Percentiles rank a stretch among this genome's conserved stretches.
These are phyloP conservation scores for Gaertneriomyces sp. DNA, from an alignment of 192 early-diverging fungal genomes.

Conservation along the genomic window DNA sequence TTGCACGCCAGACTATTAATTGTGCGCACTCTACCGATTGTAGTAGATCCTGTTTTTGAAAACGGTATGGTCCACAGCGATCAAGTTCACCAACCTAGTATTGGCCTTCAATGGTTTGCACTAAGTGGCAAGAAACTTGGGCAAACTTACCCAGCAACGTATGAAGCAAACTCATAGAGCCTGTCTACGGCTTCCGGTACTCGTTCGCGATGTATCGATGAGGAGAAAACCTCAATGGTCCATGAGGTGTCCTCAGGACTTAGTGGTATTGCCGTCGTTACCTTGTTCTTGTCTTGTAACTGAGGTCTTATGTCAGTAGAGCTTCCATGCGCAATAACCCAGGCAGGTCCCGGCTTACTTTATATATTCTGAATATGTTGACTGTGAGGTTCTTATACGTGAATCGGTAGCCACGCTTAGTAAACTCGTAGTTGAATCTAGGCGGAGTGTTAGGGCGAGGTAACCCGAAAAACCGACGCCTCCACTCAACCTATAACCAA, in stretches of 20 bases:
- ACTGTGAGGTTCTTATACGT: constrained; percentile 54
- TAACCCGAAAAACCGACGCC: background rate
- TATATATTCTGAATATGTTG: constrained; percentile 58
- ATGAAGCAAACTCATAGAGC: constrained; percentile 43
- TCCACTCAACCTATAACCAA: constrained; percentile 63
- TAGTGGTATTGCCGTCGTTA: constrained; percentile 42
- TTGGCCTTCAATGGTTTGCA: background rate
- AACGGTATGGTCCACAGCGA: constrained; percentile 17
- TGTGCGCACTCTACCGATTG: background rate
- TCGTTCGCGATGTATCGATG: constrained; percentile 51
- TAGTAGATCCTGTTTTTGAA: constrained; percentile 23
- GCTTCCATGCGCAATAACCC: background rate
- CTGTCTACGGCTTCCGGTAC: constrained; percentile 50
- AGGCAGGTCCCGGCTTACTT: constrained; percentile 19
- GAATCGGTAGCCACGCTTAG: constrained; percentile 61
- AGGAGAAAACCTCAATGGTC: constrained; percentile 59
- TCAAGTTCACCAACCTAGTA: constrained; percentile 15
- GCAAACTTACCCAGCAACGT: constrained; percentile 21
- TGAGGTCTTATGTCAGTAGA: background rate
- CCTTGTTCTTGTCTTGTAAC: constrained; percentile 31
- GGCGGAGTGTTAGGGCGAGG: background rate
- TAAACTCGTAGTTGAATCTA: constrained; percentile 61
- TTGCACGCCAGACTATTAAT: too few relatives aligned
- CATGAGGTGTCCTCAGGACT: constrained; percentile 47
- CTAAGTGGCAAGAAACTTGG: background rate